phyloP scores from a whole-genome alignment of 2,329 filamentous ascomycete species.

The Exophiala sp. region DNA sequence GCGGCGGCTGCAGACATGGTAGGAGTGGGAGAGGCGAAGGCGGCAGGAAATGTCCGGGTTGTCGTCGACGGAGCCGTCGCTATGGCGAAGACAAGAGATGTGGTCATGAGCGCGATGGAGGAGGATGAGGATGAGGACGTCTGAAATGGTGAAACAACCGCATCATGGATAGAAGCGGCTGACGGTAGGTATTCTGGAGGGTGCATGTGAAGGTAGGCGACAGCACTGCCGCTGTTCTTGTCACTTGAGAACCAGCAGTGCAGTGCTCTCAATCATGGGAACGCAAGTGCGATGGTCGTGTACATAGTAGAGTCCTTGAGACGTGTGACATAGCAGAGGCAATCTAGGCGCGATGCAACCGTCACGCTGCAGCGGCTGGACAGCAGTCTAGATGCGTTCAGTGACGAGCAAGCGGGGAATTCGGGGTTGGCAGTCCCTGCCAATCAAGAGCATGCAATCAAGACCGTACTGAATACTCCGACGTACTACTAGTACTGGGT shows the following conservation, averaged over 20 bases:
- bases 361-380: no score
- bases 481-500: not conserved
- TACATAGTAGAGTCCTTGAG: no score
- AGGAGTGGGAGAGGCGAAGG: conserved; percentile 9
- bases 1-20: conserved; percentile 24
- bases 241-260: conserved; percentile 3
- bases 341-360: no score
- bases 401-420: not conserved
- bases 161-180: conserved; percentile 10
- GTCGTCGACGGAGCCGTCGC: conserved; percentile 16
- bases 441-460: not conserved
- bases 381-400: no score
- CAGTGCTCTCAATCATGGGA: not conserved
- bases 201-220: conserved; percentile 12
- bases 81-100: conserved; percentile 19
- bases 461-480: not conserved
- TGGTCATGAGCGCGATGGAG: conserved; percentile 7
- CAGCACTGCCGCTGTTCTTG: not conserved
- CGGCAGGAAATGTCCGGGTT: not conserved
- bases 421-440: not conserved
- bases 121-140: conserved; percentile 1
- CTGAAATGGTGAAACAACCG: conserved; percentile 5
- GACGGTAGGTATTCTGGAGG: conserved; percentile 13
- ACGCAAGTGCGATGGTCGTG: not conserved
- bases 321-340: no score